Evolutionary conservation across 2,329 filamentous ascomycete species (phyloP).

Genomic region (Fusarium pininemorale): DNA sequence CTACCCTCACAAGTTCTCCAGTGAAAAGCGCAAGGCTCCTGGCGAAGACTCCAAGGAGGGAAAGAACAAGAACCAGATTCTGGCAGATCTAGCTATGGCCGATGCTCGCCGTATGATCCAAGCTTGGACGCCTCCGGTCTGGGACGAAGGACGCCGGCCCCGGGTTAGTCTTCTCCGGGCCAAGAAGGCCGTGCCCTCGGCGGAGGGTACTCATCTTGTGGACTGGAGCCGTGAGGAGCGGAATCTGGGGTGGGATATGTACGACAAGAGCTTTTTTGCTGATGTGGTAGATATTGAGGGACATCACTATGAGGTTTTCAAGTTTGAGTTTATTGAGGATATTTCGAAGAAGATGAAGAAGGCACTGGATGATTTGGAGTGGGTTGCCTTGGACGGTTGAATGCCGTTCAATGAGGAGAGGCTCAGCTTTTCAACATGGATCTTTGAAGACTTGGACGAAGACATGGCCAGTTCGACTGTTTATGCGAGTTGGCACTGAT

Average conservation of each 20-base stretch:
- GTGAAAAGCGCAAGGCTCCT: conserved; percentile 8
- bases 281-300: conserved; percentile 60
- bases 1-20: conserved; percentile 44
- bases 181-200: conserved; percentile 50
- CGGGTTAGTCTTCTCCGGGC: conserved; percentile 58
- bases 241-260: conserved; percentile 60
- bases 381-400: background rate
- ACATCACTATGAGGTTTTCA: conserved; percentile 62
- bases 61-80: conserved; percentile 48
- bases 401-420: too few species aligned
- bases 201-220: conserved; percentile 46
- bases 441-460: background rate
- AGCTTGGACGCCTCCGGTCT: conserved; percentile 53
- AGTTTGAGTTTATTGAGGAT: conserved; percentile 39
- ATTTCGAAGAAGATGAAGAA: conserved; percentile 42
- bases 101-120: conserved; percentile 54
- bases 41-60: conserved; percentile 40
- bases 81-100: conserved; percentile 52
- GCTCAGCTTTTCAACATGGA: too few species aligned
- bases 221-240: conserved; percentile 55
- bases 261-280: conserved; percentile 55
- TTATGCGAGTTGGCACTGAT: background rate
- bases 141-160: conserved; percentile 50
- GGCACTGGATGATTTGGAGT: conserved; percentile 32
- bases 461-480: background rate